Base-by-base conservation (phyloP, 352 stramenopile species). In the Aphanomyces stellatus region DNA sequence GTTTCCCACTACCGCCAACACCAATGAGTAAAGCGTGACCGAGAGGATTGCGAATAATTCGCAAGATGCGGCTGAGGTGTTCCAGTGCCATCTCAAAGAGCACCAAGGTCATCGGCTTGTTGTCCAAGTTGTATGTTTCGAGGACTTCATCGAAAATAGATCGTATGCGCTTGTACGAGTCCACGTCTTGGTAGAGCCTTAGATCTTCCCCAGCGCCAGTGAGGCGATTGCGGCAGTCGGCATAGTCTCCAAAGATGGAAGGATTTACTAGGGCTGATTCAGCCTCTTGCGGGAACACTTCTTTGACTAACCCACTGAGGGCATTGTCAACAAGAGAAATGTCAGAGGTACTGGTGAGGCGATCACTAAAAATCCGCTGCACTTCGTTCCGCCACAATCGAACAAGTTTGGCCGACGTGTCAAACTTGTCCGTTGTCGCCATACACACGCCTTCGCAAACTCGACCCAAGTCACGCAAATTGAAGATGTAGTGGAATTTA, bases 401-500 rank as follows among this genome's bases (percentile, higher is more conserved):
- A 35, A 98, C 88, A 34, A 98, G 75, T 5, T 72, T 74, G 4
- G 74, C 55, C 25, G 76, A 71, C 28, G 63, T 82, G 34, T 87
- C 77, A 66, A 97, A 94, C 31, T 84, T 90, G 69, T 98, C 93
- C 0, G 86, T 78, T 1, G 91, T 98, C 10, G 89, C 89, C 72
- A 97, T 91, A 59, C 93, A 98, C 15, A 98, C 75, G 8, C 95
- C 95, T 74, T 98, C 92, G 49, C 92, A 98, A 2, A 98, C 91
- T 10, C 95, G 85, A 0, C 87, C 92, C 15, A 98, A 72, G 64
- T 98, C 95, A 0, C 95, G 82, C n/a, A 98, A 74, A 46, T 98
- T 98, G 73, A 98, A 98, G 55, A 98, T 98, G 73, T 98, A 98
- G 72, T 98, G 93, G 59, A 98, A 98, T 67, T 98, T 98, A 35